Percentiles rank a stretch among this genome's conserved stretches.
Evolutionary conservation across 441 rosid species (phyloP).

Genomic region (Pelargonium fulgidum): DNA sequence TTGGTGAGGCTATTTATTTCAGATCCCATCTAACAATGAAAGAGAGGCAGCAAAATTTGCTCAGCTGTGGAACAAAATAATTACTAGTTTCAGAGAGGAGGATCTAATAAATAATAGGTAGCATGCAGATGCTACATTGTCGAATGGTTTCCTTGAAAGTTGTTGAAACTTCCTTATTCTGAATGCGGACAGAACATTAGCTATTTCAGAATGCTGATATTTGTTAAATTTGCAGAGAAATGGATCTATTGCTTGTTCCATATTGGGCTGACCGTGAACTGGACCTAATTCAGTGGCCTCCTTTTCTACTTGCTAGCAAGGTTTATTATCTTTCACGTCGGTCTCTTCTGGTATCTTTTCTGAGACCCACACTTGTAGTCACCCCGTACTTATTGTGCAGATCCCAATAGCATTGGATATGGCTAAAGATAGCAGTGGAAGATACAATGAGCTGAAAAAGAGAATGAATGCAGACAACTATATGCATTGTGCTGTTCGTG

Average conservation of each 20-base stretch:
- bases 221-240: conserved; percentile 59
- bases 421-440: conserved; percentile 96
- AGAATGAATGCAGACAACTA: conserved; percentile 65
- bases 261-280: conserved; percentile 98
- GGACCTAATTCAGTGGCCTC: conserved; percentile 94
- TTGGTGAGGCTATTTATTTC: conserved; percentile 20
- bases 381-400: conserved; percentile 31
- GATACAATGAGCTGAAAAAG: conserved; percentile 83
- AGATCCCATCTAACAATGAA: conserved; percentile 54
- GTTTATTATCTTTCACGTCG: conserved; percentile 33
- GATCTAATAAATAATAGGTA: conserved; percentile 87
- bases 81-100: conserved; percentile 92
- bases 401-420: conserved; percentile 98
- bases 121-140: not conserved
- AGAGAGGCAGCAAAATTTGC: conserved; percentile 92
- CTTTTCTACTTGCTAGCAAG: conserved; percentile 98
- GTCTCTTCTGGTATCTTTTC: not conserved
- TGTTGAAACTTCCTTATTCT: not conserved
- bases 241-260: conserved; percentile 94
- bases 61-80: conserved; percentile 96
- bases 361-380: not conserved
- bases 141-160: conserved; percentile 1
- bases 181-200: conserved; percentile 4
- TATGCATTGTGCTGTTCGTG: conserved; percentile 88
- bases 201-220: conserved; percentile 13